Base-by-base conservation (phyloP, 345 rosid species). In the Tarenaya hassleriana region DNA sequence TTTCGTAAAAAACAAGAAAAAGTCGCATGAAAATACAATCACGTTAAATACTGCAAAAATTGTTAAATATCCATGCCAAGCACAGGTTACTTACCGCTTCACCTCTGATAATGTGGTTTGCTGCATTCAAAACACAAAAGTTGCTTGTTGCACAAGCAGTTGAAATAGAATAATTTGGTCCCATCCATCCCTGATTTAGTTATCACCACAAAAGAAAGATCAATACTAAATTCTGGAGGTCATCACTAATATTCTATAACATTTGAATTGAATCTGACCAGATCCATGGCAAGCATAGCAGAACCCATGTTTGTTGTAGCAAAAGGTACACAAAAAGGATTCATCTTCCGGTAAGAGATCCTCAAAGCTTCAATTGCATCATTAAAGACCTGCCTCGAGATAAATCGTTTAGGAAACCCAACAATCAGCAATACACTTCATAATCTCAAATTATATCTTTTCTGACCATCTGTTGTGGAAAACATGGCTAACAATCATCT, bases 301-400 rank as follows among this genome's bases (percentile, higher is more conserved):
- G 98, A 91, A 65, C 98, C 98, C 98, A 91, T 91, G 68, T 91
- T 91, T 59, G 98, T 84, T 56, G 96, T 84, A 3, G 98, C 96
- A 67, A 84, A 88, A 53, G 98, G 98, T 43, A 91, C 92, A 44
- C 91, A 87, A 50, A 91, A 91, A 40, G 92, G 98, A 72, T 84
- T 91, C 96, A 91, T 79, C 70, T 91, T 91, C 78, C 58, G 78
- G 69, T 91, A 84, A 10, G 95, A 84, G 67, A 82, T 71, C 77
- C 80, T 82, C 58, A 91, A 65, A 59, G 98, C 98, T 71, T 87
- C 89, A 64, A 91, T 75, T 13, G 86, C 92, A 73, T 91, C 98
- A 50, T 77, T 42, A 70, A 91, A 91, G 47, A 91, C 96, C 97
- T 90, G 77, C 60, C 45, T 32, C 61, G 55, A 50, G 41, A 46